Base-by-base conservation (phyloP, 2,329 filamentous ascomycete species). In the Phaeosphaeriaceae sp. region DNA sequence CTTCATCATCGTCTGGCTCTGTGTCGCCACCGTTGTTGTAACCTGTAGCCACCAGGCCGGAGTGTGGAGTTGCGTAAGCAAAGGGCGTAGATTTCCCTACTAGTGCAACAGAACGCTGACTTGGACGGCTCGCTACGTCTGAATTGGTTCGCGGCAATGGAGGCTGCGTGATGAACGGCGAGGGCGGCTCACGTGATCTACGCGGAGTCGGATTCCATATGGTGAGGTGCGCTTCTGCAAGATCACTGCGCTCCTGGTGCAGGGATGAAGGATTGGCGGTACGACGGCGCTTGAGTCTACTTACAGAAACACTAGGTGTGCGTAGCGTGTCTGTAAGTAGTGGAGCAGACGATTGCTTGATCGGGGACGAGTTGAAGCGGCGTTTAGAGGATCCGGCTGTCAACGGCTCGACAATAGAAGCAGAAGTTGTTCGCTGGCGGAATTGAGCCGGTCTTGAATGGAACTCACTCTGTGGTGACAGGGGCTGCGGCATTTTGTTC, bases 51-150 rank as follows among this genome's bases (percentile, higher is more conserved):
- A 73, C 74, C n/a, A 75, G 51, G 40, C 75, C 74, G 68, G 89
- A 92, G 70, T 89, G 83, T 0, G 91, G 91, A 0, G 91, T 93
- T 2, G 89, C 89, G 68, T 93, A 93, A n/a, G 87, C 88, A 63
- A 88, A 88, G 1, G 83, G 83, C 0, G 89, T 89, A 0, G 84
- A 57, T 69, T 76, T 66, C 56, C 69, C 67, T 3, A 62, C 59
- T 73, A 69, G 54, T 27, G 66, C 65, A 10, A 63, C 54, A 42
- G 69, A 74, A n/a, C 73, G 67, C 77, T 85, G 48, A 77, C 82
- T 54, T 19, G 70, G 70, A 77, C 85, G 27, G 77, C 78, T 80
- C 58, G 62, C 65, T n/a, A 69, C 57, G 49, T 76, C 74, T 7
- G 73, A 76, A 44, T 67, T 71, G 7, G 73, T 66, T 11, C 74